Conservation (phyloP, 2,329 filamentous ascomycete species). For the Fusarium papillatum region DNA sequence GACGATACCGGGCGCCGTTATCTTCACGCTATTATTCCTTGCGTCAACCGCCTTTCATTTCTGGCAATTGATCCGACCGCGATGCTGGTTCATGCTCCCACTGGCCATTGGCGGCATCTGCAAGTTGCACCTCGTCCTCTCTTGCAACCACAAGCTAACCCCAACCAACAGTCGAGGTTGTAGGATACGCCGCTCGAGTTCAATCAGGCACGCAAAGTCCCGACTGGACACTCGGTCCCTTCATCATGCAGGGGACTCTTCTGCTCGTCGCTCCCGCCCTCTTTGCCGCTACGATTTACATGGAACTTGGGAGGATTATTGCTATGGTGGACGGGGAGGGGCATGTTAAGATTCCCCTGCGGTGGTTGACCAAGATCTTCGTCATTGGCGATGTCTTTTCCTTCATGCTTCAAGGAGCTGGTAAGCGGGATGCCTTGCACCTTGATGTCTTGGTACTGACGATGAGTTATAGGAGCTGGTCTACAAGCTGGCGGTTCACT, state of each 20-base stretch:
- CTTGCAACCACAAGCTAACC: neutral
- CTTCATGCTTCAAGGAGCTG: conserved; percentile 25
- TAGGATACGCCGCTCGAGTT: neutral
- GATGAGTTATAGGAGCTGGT: conserved; percentile 2
- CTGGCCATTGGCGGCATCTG: neutral
- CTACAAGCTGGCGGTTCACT: conserved; percentile 46
- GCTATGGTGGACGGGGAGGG: neutral
- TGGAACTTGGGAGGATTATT: conserved; percentile 1
- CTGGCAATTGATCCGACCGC: neutral
- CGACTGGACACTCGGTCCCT: neutral
- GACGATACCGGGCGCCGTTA: neutral
- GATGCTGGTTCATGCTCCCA: neutral
- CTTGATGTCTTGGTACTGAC: neutral
- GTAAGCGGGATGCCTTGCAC: neutral
- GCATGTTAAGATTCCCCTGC: neutral
- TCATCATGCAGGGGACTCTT: conserved; percentile 9
- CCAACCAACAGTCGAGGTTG: neutral
- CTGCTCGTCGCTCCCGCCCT: conserved; percentile 12
- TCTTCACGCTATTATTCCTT: neutral
- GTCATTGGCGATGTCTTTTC: conserved; percentile 31
- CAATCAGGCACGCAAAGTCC: conserved; percentile 3
- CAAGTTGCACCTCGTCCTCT: neutral
- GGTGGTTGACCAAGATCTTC: conserved; percentile 37
- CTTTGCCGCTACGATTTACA: conserved; percentile 13
- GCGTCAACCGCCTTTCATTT: neutral